Evolutionary conservation across 108 stramenopile genomes (phyloP), one percentile per base, ranked within the genome.

Genomic region (Cafeteria roenbergensis): DNA sequence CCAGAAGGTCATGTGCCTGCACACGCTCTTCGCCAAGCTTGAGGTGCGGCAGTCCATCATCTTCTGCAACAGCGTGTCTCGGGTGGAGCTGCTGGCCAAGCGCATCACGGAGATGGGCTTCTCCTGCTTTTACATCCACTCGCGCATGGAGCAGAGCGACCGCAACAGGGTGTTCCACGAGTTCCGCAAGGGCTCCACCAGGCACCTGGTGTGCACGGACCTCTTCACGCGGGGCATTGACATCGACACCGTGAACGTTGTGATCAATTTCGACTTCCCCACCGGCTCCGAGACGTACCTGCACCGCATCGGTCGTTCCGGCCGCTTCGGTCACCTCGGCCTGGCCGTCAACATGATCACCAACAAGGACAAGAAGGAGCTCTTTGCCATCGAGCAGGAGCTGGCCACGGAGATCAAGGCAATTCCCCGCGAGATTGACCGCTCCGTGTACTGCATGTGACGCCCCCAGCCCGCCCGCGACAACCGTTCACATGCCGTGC

Each of bases 1-100:
- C 54, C 92, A 97, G 83, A 97, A 97, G 84, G 92, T 94, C 26
- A 92, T 91, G 73, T 94, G 93, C 76, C 86, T 97, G 72, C 91
- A 97, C 80, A 93, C 94, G 34, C 92, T 97, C 60, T 95, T 97
- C 77, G 86, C 88, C 59, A 91, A 92, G 74, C 80, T 92, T 3
- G 96, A 97, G 71, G 89, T 99, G 74, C 96, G 96, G 69, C 97
- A 99, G 77, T 87, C 86, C 68, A 94, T 99, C 72, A 99, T 99
- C 71, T 99, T 99, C 75, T 94, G 93, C 83, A 95, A 94, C 81
- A 92, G 91, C 14, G 94, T 95, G 57, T 93, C 94, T 73, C 90
- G 93, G 42, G 97, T 96, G 21, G 94, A 99, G 76, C 79, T 96
- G 33, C 80, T 99, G 22, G 94, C 94, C 50, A 93, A 93, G 74